A percentile compares a stretch with the other conserved stretches of the same genome.
Evolutionary conservation across 148 eudicot genomes (phyloP).

Genomic region (Chenopodium album): DNA sequence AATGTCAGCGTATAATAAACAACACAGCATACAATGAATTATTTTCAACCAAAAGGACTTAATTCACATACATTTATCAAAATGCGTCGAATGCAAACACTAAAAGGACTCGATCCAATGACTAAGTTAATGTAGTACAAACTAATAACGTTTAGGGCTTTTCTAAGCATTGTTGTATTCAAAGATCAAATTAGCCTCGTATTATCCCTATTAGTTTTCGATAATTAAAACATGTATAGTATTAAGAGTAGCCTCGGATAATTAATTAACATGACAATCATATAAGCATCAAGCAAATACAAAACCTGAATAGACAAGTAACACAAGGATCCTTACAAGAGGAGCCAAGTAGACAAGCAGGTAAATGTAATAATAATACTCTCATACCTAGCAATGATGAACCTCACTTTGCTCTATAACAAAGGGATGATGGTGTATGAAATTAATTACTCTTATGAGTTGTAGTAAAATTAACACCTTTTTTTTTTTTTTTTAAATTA

Average conservation of each 20-base stretch:
- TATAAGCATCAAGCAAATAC: background rate
- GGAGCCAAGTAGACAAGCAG: constrained; percentile 23
- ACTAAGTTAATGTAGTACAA: no score
- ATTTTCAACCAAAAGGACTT: background rate
- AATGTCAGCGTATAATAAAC: background rate
- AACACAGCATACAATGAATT: background rate
- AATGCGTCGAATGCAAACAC: no score
- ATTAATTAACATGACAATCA: background rate
- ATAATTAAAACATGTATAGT: background rate
- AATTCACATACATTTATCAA: background rate
- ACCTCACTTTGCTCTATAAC: constrained; percentile 13
- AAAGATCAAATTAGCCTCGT: background rate
- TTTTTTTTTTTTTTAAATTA: background rate
- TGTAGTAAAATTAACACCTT: background rate
- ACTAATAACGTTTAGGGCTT: background rate
- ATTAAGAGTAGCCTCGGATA: background rate
- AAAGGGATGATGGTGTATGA: background rate
- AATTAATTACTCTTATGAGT: background rate
- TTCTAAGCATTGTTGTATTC: background rate
- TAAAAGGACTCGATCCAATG: background rate
- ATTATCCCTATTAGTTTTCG: background rate
- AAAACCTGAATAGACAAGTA: constrained; percentile 4
- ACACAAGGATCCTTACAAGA: background rate
- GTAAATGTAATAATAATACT: constrained; percentile 19
- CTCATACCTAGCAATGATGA: constrained; percentile 23